Evolutionary conservation across 2,329 filamentous ascomycete genomes (phyloP), one percentile per base, ranked within the genome.

Genomic region (Shiraia bambusicola): DNA sequence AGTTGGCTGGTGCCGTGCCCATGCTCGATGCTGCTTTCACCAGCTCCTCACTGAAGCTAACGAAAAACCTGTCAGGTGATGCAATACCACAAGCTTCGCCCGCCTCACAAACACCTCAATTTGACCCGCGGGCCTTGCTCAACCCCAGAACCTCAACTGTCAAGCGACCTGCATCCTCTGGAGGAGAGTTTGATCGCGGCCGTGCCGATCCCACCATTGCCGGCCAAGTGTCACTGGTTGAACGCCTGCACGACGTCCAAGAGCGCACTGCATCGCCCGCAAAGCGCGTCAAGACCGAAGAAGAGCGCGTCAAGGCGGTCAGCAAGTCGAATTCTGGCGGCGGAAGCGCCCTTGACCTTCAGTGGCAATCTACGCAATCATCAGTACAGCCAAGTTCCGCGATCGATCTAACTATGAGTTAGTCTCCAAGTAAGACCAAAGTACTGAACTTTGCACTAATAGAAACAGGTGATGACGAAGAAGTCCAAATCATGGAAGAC

Each of bases 231-330:
- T 70, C 71, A 40, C 81, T 90, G 71, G 81, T 95, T 32, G 88
- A 94, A 66, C 79, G 82, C 24, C 76, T 90, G 63, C 88, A 91
- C 63, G 83, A 85, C 52, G 80, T 94, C 11, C 79, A 87, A 52
- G 78, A 84, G 37, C 85, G 90, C 17, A 73, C 74, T 56, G 73
- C 60, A 49, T 75, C 65, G 60, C 81, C 86, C 37, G 50, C 59
- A 2, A 69, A 69, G 39, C 58, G 65, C 9, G 39, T 61, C 17
- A 65, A 60, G 40, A 60, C 60, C 4, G 59, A 61, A 10, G 52
- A 63, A 10, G 40, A 45, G 17, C 47, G 44, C 13, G 50, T 42
- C 9, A 49, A 47, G 26, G 34, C 42, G 51, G 60, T 59, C 26
- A 55, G 51, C 28, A 28, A 47, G 17, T 36, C 46, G 10, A 42